Conservation (phyloP, 2,329 filamentous ascomycete genomes). For the Fusarium newnesense region DNA sequence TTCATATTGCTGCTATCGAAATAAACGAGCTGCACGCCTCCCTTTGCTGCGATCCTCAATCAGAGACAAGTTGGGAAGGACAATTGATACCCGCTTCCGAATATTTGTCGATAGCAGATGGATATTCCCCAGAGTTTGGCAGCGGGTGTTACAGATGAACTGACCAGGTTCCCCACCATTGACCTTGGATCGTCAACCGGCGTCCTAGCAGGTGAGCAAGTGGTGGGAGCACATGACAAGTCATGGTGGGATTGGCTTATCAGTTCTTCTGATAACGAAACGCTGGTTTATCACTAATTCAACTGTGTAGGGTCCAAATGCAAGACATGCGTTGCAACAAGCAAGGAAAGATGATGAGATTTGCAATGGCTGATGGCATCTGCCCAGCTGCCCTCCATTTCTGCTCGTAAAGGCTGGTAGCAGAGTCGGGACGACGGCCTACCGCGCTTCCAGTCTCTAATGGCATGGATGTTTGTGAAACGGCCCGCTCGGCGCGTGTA, state of each 20-base stretch:
- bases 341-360: not conserved
- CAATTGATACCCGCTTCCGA: slow-evolving; percentile 8
- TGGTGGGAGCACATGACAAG: slow-evolving; percentile 36
- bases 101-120: slow-evolving; percentile 6
- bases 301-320: slow-evolving; percentile 6
- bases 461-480: slow-evolving; percentile 37
- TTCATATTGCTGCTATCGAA: not conserved
- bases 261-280: slow-evolving; percentile 8
- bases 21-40: not conserved
- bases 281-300: slow-evolving; percentile 3
- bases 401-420: slow-evolving; percentile 15
- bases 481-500: slow-evolving; percentile 44
- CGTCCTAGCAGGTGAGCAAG: slow-evolving; percentile 34
- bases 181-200: slow-evolving; percentile 24
- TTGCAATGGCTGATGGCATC: slow-evolving; percentile 9
- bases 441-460: slow-evolving; percentile 18
- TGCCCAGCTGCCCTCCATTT: slow-evolving; percentile 17
- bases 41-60: not conserved
- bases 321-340: slow-evolving; percentile 13
- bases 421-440: slow-evolving; percentile 19
- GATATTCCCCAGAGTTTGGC: slow-evolving; percentile 15
- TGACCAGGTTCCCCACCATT: slow-evolving; percentile 28
- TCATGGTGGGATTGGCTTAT: slow-evolving; percentile 18
- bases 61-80: not conserved
- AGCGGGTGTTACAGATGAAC: slow-evolving; percentile 8